phyloP scores from a whole-genome alignment of 257 asterid species.

The Lantana camara region DNA sequence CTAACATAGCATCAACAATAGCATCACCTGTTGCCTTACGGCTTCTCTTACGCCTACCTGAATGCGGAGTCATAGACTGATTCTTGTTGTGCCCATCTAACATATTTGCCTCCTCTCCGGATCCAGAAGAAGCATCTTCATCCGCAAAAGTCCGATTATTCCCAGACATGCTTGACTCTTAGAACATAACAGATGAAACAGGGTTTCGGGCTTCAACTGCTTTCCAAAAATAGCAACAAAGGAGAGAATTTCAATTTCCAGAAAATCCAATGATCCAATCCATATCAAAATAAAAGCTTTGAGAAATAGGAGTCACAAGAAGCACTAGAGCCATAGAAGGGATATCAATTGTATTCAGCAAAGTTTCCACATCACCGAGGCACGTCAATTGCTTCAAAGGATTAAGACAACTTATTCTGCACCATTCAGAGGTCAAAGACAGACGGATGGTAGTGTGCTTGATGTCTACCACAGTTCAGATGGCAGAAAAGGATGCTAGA shows the following conservation, averaged over 20 bases:
- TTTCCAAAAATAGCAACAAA: neutral
- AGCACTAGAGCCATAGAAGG: constrained; percentile 9
- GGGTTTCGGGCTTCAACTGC: constrained; percentile 37
- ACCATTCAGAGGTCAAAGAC: constrained; percentile 22
- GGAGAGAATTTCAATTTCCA: constrained; percentile 19
- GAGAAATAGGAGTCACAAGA: constrained; percentile 11
- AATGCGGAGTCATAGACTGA: constrained; percentile 49
- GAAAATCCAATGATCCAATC: constrained; percentile 15
- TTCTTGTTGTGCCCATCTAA: constrained; percentile 70
- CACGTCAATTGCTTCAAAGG: constrained; percentile 6
- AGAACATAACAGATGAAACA: constrained; percentile 41
- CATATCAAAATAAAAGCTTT: constrained; percentile 21
- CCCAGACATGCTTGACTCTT: constrained; percentile 63
- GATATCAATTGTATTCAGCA: constrained; percentile 1
- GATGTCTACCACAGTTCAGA: neutral
- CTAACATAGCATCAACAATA: constrained; percentile 93
- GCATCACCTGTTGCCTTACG: constrained; percentile 94
- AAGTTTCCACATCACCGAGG: constrained; percentile 1
- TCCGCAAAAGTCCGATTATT: constrained; percentile 68
- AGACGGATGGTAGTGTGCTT: constrained; percentile 1
- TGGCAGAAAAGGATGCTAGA: neutral
- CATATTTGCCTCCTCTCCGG: constrained; percentile 77
- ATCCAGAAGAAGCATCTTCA: constrained; percentile 87
- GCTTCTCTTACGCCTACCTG: constrained; percentile 78
- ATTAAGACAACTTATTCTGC: neutral